phyloP scores from a whole-genome alignment of 305 asterid species.

The Caryopteris hybrid region DNA sequence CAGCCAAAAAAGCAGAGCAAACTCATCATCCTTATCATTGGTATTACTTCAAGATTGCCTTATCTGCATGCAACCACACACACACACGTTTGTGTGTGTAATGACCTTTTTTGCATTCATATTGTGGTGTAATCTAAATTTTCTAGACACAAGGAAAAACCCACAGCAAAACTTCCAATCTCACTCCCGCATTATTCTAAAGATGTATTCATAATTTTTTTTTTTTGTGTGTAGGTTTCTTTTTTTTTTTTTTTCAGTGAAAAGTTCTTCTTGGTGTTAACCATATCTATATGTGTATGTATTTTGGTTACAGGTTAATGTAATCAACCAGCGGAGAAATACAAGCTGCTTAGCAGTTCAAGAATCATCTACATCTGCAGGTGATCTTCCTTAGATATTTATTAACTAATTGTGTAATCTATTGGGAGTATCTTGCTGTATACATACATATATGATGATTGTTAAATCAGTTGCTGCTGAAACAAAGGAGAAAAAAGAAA shows the following conservation, averaged over 20 bases:
- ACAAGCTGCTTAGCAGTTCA: constrained; percentile 41
- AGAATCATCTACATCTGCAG: constrained; percentile 47
- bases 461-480: constrained; percentile 64
- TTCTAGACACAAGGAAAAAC: background rate
- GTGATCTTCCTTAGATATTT: constrained; percentile 14
- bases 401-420: background rate
- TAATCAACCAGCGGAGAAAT: constrained; percentile 20
- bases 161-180: background rate
- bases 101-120: background rate
- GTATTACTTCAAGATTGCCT: constrained; percentile 12
- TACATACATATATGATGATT: constrained; percentile 9
- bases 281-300: too few species aligned
- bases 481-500: constrained; percentile 53
- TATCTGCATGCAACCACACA: background rate
- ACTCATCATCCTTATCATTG: constrained; percentile 23
- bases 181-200: background rate
- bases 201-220: background rate
- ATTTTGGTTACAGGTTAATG: constrained; percentile 18
- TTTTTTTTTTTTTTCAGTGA: too few species aligned
- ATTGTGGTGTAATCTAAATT: background rate
- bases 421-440: background rate
- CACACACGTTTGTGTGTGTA: background rate
- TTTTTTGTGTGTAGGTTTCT: background rate
- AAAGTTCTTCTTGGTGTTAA: background rate
- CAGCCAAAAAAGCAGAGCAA: constrained; percentile 25